These are phyloP conservation scores for Sisymbrium irio DNA, from an alignment of 345 rosid genomes.

Conservation along the genomic window DNA sequence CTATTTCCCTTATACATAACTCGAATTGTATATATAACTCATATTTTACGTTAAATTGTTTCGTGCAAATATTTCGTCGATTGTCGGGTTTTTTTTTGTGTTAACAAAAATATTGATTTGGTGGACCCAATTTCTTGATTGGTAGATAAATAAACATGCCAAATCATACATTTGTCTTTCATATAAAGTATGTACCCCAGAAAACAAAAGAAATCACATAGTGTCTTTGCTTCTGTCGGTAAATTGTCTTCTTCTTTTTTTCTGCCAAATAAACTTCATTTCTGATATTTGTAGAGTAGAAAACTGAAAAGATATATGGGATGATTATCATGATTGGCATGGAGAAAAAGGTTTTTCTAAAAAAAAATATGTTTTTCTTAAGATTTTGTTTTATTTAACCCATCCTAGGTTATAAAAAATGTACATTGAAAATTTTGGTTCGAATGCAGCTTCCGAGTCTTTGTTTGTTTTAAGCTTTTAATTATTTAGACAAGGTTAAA, in stretches of 20 bases:
- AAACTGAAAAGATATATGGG: neutral
- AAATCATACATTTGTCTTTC: neutral
- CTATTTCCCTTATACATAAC: slow-evolving; percentile 11
- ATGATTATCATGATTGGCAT: neutral
- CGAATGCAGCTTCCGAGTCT: slow-evolving; percentile 6
- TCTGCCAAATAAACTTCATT: neutral
- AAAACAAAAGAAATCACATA: neutral
- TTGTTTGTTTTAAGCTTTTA: neutral
- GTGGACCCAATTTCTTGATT: slow-evolving; percentile 25
- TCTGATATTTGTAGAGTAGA: neutral
- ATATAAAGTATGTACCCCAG: neutral
- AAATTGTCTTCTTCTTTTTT: slow-evolving; percentile 6
- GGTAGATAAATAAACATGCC: neutral
- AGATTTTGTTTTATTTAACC: neutral
- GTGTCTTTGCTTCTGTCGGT: neutral
- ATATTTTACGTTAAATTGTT: slow-evolving; percentile 14
- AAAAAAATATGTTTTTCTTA: neutral
- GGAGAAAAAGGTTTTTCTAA: neutral
- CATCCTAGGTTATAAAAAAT: neutral
- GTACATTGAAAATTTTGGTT: slow-evolving; percentile 8
- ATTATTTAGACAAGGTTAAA: slow-evolving; percentile 10
- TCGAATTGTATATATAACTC: slow-evolving; percentile 22
- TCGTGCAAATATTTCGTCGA: slow-evolving; percentile 24
- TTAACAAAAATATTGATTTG: slow-evolving; percentile 3
- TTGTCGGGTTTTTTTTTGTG: neutral